Conservation (phyloP, 768 basidiomycete genomes). For the Rhodotorula sphaerocarpa region DNA sequence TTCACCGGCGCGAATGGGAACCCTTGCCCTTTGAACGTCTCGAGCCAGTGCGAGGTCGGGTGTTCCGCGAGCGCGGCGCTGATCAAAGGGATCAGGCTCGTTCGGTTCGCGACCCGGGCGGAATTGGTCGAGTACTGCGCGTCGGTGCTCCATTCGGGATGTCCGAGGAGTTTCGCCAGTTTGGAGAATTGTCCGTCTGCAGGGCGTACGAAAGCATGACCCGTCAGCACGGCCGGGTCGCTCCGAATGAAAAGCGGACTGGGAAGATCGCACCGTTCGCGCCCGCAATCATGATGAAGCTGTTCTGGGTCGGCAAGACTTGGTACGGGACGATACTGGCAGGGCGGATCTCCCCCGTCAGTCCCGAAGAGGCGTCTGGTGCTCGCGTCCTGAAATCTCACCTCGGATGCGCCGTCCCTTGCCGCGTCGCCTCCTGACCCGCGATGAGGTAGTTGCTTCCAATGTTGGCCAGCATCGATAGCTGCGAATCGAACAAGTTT, state of each 20-base stretch:
- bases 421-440: slow-evolving; percentile 67
- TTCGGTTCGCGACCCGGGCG: slow-evolving; percentile 65
- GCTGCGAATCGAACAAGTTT: slow-evolving; percentile 81
- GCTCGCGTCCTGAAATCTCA: slow-evolving; percentile 43
- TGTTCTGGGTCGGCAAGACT: slow-evolving; percentile 68
- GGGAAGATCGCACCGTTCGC: slow-evolving; percentile 53
- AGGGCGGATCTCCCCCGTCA: no score
- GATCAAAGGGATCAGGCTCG: slow-evolving; percentile 61
- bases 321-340: slow-evolving; percentile 52
- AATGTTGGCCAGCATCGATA: slow-evolving; percentile 84
- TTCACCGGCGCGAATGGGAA: slow-evolving; percentile 89
- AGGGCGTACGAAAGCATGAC: no score
- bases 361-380: no score
- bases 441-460: slow-evolving; percentile 87
- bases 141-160: slow-evolving; percentile 56
- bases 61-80: slow-evolving; percentile 54
- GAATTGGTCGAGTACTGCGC: slow-evolving; percentile 64
- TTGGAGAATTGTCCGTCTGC: slow-evolving; percentile 56
- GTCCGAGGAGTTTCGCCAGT: slow-evolving; percentile 58
- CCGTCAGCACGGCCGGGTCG: not conserved
- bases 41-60: slow-evolving; percentile 65
- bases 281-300: slow-evolving; percentile 82
- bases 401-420: slow-evolving; percentile 80
- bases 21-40: slow-evolving; percentile 68
- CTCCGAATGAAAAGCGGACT: not conserved